Percentiles rank a stretch among this genome's conserved stretches.
These are phyloP conservation scores for Chrysosphaeria jannelii DNA, from an alignment of 2,329 filamentous ascomycete species.

Conservation along the genomic window DNA sequence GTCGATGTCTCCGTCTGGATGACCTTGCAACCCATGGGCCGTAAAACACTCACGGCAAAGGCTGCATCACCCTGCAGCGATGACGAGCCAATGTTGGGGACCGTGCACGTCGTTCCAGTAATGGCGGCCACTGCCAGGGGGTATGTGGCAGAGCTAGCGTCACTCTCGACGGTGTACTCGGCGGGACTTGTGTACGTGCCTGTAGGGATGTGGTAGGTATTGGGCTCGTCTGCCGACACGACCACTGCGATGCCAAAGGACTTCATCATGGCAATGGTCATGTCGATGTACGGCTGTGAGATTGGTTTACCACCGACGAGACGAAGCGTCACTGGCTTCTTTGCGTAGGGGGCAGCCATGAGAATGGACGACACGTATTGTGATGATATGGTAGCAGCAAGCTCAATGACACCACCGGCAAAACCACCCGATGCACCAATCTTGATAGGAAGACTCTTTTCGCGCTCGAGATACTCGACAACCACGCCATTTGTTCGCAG, in stretches of 20 bases:
- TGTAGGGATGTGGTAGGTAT: constrained; percentile 83
- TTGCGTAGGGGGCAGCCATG: constrained; percentile 92
- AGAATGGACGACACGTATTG: constrained; percentile 94
- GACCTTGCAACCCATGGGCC: constrained; percentile 81
- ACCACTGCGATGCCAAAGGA: constrained; percentile 63
- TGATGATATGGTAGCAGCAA: constrained; percentile 90
- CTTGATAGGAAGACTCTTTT: constrained; percentile 56
- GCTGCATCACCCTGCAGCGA: constrained; percentile 86
- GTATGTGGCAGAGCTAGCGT: constrained; percentile 93
- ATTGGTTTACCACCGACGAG: constrained; percentile 93
- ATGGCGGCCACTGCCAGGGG: constrained; percentile 83
- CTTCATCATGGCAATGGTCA: constrained; percentile 96
- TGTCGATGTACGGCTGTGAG: constrained; percentile 90
- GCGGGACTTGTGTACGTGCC: constrained; percentile 55
- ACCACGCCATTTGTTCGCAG: constrained; percentile 62
- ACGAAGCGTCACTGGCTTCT: constrained; percentile 66
- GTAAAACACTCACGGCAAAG: constrained; percentile 70
- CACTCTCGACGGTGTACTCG: constrained; percentile 80
- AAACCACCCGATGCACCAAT: constrained; percentile 63
- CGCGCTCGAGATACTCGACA: constrained; percentile 59
- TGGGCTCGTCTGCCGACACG: constrained; percentile 44
- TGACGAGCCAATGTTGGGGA: constrained; percentile 79
- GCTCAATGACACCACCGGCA: constrained; percentile 59
- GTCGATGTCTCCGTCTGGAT: constrained; percentile 63
- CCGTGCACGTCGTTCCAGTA: constrained; percentile 78